phyloP scores from a whole-genome alignment of 169 alveolate species.

The Cryptosporidium meleagridis region DNA sequence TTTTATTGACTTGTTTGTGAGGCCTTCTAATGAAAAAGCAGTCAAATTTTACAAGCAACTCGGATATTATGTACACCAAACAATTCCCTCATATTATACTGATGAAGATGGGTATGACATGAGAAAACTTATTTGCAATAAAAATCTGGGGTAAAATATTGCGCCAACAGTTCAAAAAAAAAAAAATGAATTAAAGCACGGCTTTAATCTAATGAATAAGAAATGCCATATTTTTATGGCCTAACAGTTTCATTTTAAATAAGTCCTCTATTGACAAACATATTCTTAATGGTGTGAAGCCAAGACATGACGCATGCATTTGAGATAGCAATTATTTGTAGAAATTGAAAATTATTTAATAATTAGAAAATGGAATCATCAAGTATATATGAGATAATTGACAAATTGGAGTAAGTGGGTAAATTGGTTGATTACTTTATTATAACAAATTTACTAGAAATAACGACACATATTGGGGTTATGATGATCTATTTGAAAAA shows the following conservation, averaged over 20 bases:
- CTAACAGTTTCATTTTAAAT: neutral
- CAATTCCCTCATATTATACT: constrained; percentile 88
- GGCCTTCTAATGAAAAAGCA: constrained; percentile 92
- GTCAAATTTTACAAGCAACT: constrained; percentile 89
- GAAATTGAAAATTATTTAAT: neutral
- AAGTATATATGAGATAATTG: constrained; percentile 71
- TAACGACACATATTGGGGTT: constrained; percentile 65
- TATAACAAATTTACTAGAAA: neutral
- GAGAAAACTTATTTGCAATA: constrained; percentile 77
- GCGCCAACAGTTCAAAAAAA: neutral
- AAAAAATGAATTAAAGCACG: neutral
- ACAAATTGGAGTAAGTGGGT: constrained; percentile 30
- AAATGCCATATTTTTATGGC: neutral
- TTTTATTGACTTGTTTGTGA: constrained; percentile 94
- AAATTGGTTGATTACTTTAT: neutral
- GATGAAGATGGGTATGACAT: constrained; percentile 93
- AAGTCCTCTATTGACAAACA: neutral
- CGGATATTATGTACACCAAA: constrained; percentile 89
- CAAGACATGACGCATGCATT: constrained; percentile 48
- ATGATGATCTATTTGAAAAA: constrained; percentile 37
- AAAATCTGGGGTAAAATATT: neutral
- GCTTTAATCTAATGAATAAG: neutral
- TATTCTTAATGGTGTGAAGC: constrained; percentile 17
- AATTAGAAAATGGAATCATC: constrained; percentile 31
- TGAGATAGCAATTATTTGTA: neutral